Percentiles rank a stretch among this genome's conserved stretches.
These are phyloP conservation scores for Gastrodia elata DNA, from an alignment of 106 monocot species.

Conservation along the genomic window DNA sequence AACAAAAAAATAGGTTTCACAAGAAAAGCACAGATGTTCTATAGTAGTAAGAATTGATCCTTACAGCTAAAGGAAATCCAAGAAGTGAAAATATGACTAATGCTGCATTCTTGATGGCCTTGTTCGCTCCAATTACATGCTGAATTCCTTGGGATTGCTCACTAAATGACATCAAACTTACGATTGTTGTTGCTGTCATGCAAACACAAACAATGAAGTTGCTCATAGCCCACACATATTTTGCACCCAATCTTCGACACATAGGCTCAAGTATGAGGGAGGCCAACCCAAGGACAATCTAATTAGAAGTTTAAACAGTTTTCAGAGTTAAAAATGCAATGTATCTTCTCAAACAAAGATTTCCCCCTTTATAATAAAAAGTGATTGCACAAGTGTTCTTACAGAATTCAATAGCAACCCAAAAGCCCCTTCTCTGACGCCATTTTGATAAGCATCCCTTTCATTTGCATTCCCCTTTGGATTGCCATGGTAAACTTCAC, in stretches of 20 bases:
- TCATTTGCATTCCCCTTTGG: slow-evolving; percentile 56
- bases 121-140: slow-evolving; percentile 41
- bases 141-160: slow-evolving; percentile 35
- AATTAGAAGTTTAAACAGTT: slow-evolving; percentile 1
- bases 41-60: slow-evolving; percentile 7
- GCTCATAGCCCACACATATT: slow-evolving; percentile 84
- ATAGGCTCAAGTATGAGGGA: slow-evolving; percentile 91
- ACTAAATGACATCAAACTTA: slow-evolving; percentile 54
- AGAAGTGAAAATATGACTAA: slow-evolving; percentile 84
- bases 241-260: slow-evolving; percentile 64
- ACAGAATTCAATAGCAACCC: slow-evolving; percentile 99
- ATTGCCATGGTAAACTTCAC: slow-evolving; percentile 96
- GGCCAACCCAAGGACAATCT: slow-evolving; percentile 89
- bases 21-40: background rate
- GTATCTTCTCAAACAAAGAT: background rate
- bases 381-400: slow-evolving; percentile 44
- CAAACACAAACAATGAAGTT: slow-evolving; percentile 86
- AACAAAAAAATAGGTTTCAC: slow-evolving; percentile 1
- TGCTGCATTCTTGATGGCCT: slow-evolving; percentile 39
- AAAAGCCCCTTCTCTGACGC: slow-evolving; percentile 99
- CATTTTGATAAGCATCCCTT: slow-evolving; percentile 50
- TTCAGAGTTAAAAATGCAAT: background rate
- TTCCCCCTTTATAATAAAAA: background rate
- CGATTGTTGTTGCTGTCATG: slow-evolving; percentile 69
- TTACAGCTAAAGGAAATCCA: slow-evolving; percentile 94